Conservation (phyloP, 805 yeast species). For the Maudiozyma barnettii region DNA sequence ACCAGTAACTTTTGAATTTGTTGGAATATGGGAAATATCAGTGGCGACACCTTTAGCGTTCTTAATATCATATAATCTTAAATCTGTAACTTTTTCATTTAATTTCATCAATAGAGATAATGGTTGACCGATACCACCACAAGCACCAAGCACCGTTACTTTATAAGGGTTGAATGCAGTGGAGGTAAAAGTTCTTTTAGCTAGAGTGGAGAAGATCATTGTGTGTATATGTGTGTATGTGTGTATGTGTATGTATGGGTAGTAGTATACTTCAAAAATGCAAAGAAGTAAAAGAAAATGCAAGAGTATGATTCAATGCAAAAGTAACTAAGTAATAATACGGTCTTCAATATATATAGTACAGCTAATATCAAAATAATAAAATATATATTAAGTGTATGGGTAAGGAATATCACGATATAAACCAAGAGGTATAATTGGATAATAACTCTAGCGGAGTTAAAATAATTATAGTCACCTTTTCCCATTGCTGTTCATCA, state of each 20-base stretch:
- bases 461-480: no score
- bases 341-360: no score
- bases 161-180: slow-evolving; percentile 60
- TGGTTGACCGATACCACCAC: slow-evolving; percentile 95
- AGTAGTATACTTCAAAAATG: background rate
- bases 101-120: slow-evolving; percentile 73
- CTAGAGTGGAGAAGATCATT: slow-evolving; percentile 45
- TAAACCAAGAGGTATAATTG: background rate
- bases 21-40: slow-evolving; percentile 87
- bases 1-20: slow-evolving; percentile 82
- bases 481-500: no score
- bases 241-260: slow-evolving; percentile 23
- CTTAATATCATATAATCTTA: slow-evolving; percentile 79
- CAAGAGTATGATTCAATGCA: no score
- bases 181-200: slow-evolving; percentile 58
- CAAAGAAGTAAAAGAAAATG: no score
- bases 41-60: slow-evolving; percentile 97
- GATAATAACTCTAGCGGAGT: background rate
- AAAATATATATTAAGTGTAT: background rate
- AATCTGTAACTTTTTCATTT: slow-evolving; percentile 78
- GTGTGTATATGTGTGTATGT: background rate
- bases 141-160: slow-evolving; percentile 75
- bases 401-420: background rate
- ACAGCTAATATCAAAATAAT: no score
- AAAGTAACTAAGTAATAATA: no score